Base-by-base conservation (phyloP, 352 stramenopile genomes). In the Phytopythium kandeliae region DNA sequence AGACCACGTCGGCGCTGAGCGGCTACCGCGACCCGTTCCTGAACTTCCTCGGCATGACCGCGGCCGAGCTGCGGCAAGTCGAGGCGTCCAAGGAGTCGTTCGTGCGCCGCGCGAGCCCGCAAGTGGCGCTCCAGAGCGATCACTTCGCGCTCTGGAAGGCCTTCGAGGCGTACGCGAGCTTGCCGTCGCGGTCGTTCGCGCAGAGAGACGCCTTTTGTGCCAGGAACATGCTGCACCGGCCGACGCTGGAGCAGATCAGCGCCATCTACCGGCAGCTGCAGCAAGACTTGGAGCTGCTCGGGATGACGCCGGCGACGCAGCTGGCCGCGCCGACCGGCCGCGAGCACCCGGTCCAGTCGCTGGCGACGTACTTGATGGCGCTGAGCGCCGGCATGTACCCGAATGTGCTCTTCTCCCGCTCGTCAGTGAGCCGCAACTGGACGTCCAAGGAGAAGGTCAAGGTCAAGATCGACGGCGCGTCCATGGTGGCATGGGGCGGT, bases 371-470 rank as follows among this genome's bases (percentile, higher is more conserved):
- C 53, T 69, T 87, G 44, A 86, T 88, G 75, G 61, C 78, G 7
- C 62, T 90, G 2, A 78, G 72, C 48, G 67, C 73, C 2, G 78
- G 78, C 0, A 74, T 92, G 65, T 92, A 89, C 51, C 82, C 82
- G 42, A 92, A 92, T 44, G 65, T 79, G 15, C 59, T 92, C 35
- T 89, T 74, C 46, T 65, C 64, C 13, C 60, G 60, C 10, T 65
- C 60, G 4, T 58, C 60, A 0, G 60, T 69, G 7, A 81, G 60
- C 33, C 71, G 71, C 19, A 87, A 86, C 50, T 92, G 76, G 73
- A 86, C 63, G 34, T 88, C 82, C 25, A 86, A 86, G 58, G 78
- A 92, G 46, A 90, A 90, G 48, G 74, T 90, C 15, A 90, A 90
- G 48, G 81, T 92, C 37, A 77, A 71, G 36, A 67, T 92, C 26